Conservation (phyloP, 2,329 filamentous ascomycete species). For the Claviceps digitariae region DNA sequence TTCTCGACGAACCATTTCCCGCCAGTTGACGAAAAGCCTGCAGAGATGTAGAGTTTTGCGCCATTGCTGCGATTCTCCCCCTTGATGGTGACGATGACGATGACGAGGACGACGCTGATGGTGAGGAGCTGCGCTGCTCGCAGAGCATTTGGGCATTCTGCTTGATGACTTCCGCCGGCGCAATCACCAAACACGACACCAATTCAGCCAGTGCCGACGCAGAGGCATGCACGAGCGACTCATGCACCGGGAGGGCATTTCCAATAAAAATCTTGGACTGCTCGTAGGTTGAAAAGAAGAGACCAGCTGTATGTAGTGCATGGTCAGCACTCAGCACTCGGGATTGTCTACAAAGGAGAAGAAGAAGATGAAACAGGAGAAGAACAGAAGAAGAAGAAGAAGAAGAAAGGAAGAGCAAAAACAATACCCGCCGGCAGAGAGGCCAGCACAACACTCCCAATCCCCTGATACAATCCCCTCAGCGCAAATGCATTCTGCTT, state of each 20-base stretch:
- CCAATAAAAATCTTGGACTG: slow-evolving; percentile 52
- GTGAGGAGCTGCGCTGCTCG: slow-evolving; percentile 7
- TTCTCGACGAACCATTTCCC: slow-evolving; percentile 41
- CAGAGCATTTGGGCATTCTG: slow-evolving; percentile 81
- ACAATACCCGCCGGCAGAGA: slow-evolving; percentile 69
- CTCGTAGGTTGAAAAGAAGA: slow-evolving; percentile 89
- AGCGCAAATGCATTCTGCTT: slow-evolving; percentile 42
- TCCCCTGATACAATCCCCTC: slow-evolving; percentile 71
- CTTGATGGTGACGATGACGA: background rate
- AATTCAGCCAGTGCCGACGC: slow-evolving; percentile 69
- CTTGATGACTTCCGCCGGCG: slow-evolving; percentile 82
- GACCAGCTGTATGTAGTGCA: slow-evolving; percentile 44
- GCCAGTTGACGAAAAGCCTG: slow-evolving; percentile 35
- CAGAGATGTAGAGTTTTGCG: slow-evolving; percentile 27
- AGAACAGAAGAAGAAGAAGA: background rate
- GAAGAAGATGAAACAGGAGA: too few species aligned
- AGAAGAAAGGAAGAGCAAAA: too few species aligned
- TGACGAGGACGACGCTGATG: background rate
- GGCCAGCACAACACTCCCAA: slow-evolving; percentile 72
- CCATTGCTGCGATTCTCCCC: slow-evolving; percentile 9
- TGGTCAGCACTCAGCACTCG: too few species aligned
- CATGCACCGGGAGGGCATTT: slow-evolving; percentile 40
- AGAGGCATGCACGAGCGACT: slow-evolving; percentile 55
- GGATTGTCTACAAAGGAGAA: too few species aligned
- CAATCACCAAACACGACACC: slow-evolving; percentile 74